These are phyloP conservation scores for Eucalyptus fibrosa DNA, from an alignment of 345 rosid genomes.

Conservation along the genomic window DNA sequence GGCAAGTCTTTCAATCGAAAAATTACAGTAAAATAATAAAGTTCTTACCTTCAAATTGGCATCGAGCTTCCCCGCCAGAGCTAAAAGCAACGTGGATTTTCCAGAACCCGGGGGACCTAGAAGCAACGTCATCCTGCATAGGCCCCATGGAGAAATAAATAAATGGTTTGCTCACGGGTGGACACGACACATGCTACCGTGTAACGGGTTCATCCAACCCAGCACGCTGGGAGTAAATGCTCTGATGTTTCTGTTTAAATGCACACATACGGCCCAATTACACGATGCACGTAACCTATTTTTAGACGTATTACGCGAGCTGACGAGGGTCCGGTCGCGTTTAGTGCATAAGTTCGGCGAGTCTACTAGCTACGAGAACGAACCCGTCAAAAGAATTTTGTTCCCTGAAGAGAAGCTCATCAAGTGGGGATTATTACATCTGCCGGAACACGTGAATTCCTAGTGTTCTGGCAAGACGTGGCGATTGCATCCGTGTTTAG, in stretches of 20 bases:
- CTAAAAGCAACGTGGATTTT: slow-evolving; percentile 69
- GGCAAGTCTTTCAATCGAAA: background rate
- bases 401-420: background rate
- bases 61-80: slow-evolving; percentile 79
- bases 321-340: background rate
- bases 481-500: background rate
- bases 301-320: background rate
- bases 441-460: background rate
- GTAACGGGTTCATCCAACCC: background rate
- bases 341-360: background rate
- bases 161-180: background rate
- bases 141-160: background rate
- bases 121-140: slow-evolving; percentile 76
- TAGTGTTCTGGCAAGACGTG: background rate
- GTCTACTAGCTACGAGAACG: background rate
- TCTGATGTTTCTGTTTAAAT: background rate
- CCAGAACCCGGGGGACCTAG: slow-evolving; percentile 97
- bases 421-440: background rate
- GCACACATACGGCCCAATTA: background rate
- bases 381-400: background rate
- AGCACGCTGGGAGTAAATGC: background rate
- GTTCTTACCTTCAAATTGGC: slow-evolving; percentile 34
- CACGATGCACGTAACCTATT: background rate
- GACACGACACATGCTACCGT: background rate
- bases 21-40: background rate